Base-by-base conservation (phyloP, 305 asterid species). In the Solanum aculeatissimum region DNA sequence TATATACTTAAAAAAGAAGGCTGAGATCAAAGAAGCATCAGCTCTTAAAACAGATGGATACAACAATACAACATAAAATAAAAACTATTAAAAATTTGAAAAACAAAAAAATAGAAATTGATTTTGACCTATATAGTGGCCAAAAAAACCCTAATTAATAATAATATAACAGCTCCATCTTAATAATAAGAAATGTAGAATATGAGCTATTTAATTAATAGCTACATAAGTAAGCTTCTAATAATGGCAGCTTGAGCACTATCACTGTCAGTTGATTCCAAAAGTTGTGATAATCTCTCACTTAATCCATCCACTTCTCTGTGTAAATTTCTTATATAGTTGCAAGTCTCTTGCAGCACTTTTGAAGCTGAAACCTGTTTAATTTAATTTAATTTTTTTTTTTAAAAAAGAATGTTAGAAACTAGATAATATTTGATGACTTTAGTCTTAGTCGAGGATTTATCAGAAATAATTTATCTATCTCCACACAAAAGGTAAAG, bases 271-370 rank as follows among this genome's bases (percentile, higher is more conserved):
- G 94, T 93, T 53, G 98, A 87, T 40, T 94, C 96, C 89, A 96
- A 83, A 53, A 94, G 98, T 88, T 86, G 92, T 58, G 96, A 90
- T 71, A 96, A 66, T 57, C 98, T 90, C 2, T 93, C 99, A 75
- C 98, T 96, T 42, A 96, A 88, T 60, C 89, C 97, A 40, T 93
- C 99, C 77, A 96, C 98, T 86, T 96, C 99, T 84, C 92, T 85
- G 86, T 94, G 99, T 89, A 96, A 87, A 92, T 78, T 94, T 84
- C 96, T 88, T 2, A 96, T 94, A 88, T 96, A 93, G 95, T 96
- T 96, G 80, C 99, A 96, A 5, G 99, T 96, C 88, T 96, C 99
- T 49, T 96, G 97, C 92, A 96, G 81, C 86, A 96, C 98, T 86
- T 93, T 94, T 4, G 99, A 91, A 10, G 98, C 95, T 9, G 98